Percentiles rank a stretch among this genome's conserved stretches.
phyloP scores from a whole-genome alignment of 768 basidiomycete species.

The Amanita muscaria region DNA sequence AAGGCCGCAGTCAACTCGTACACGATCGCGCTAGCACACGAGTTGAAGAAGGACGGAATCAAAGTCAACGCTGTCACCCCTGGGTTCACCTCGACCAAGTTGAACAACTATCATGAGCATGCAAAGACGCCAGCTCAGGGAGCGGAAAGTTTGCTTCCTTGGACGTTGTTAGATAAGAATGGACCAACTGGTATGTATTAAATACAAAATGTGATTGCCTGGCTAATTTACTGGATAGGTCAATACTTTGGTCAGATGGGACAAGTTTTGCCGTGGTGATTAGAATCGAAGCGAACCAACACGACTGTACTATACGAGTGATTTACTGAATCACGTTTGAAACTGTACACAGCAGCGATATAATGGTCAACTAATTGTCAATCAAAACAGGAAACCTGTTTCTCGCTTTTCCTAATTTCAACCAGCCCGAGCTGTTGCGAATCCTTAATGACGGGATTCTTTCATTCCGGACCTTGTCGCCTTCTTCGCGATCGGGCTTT shows the following conservation, averaged over 20 bases:
- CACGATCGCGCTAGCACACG: slow-evolving; percentile 51
- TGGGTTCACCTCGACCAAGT: slow-evolving; percentile 40
- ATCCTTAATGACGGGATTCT: no score
- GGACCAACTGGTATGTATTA: no score
- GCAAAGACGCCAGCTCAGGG: slow-evolving; percentile 29
- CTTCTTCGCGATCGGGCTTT: no score
- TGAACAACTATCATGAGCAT: slow-evolving; percentile 29
- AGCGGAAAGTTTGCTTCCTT: slow-evolving; percentile 28
- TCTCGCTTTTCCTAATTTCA: no score
- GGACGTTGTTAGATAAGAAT: slow-evolving; percentile 30
- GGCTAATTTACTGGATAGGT: slow-evolving; percentile 13
- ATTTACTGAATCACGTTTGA: no score
- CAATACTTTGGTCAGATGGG: slow-evolving; percentile 27
- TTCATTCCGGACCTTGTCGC: no score
- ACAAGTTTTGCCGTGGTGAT: slow-evolving; percentile 26
- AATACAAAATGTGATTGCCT: slow-evolving; percentile 22
- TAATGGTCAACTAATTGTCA: no score
- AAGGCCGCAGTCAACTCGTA: slow-evolving; percentile 64
- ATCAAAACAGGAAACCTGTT: no score
- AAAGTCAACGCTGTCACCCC: slow-evolving; percentile 58
- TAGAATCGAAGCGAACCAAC: no score
- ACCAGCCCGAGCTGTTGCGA: no score
- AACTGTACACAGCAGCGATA: no score
- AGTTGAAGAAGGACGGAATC: slow-evolving; percentile 43
- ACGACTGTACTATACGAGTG: no score